Base-by-base conservation (phyloP, 2,329 filamentous ascomycete genomes). In the Penicillium fuscoglaucum region DNA sequence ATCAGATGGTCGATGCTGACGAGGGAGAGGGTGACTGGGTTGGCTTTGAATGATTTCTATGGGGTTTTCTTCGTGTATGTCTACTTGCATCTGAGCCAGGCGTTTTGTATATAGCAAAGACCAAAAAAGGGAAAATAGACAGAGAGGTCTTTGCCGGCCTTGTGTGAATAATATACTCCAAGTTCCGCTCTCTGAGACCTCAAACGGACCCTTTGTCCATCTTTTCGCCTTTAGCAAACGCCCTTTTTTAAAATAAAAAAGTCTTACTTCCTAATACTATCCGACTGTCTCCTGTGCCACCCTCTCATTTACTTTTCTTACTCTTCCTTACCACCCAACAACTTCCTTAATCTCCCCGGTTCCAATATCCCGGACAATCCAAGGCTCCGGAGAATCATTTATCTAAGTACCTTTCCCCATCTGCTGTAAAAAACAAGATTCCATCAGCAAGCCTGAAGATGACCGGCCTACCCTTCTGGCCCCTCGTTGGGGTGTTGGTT, bases 21-120 rank as follows among this genome's bases (percentile, higher is more conserved):
- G 77, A 78, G n/a, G 76, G 72, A 17, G 81, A 80, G 54, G 76
- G 70, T n/a, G 79, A 79, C 52, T 85, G 82, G 83, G 76, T 83
- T 64, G 83, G 83, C 9, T 74, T 84, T 68, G 82, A 83, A 67
- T 80, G 72, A 72, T 66, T 57, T 55, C 41, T 51, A 50, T 59
- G 43, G 59, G 50, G 52, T 49, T 60, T 40, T 50, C 37, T 24
- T 37, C 24, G 47, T 60, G 47, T 64, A 56, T 67, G 57, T 62
- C 59, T 61, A 63, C 67, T 72, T 68, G 70, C 71, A 74, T 65
- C 39, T 69, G 63, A 63, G 61, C 66, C 54, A 57, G 64, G 64
- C 63, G 62, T 63, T 62, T 65, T 58, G 50, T 58, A 62, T 63
- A 63, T 60, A 58, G 58, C 59, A 52, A 52, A 50, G 51, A 53